These are phyloP conservation scores for California macrophylla DNA, from an alignment of 441 rosid genomes.

Conservation along the genomic window DNA sequence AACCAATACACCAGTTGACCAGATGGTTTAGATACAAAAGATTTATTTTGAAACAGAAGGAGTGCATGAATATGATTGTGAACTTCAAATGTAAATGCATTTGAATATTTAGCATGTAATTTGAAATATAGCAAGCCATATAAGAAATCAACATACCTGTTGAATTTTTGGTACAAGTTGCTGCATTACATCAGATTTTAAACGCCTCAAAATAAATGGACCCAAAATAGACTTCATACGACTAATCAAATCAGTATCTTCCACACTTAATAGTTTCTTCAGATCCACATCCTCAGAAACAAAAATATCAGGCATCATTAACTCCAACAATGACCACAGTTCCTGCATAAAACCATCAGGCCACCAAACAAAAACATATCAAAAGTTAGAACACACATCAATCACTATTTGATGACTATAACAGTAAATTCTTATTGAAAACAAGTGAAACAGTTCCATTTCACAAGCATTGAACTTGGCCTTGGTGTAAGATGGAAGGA, in stretches of 20 bases:
- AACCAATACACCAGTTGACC: neutral
- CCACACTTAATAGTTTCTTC: constrained; percentile 74
- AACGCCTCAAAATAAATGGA: constrained; percentile 87
- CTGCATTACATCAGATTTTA: constrained; percentile 95
- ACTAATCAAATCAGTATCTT: constrained; percentile 67
- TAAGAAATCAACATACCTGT: constrained; percentile 33
- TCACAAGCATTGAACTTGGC: too few species aligned
- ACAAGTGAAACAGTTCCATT: neutral
- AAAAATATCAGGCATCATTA: constrained; percentile 93
- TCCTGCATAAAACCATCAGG: constrained; percentile 41
- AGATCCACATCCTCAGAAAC: constrained; percentile 81
- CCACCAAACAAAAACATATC: constrained; percentile 18
- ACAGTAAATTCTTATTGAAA: neutral
- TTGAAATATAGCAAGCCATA: neutral
- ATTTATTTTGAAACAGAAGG: neutral
- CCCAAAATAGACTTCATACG: constrained; percentile 92
- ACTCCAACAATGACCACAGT: constrained; percentile 88
- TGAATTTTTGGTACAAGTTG: constrained; percentile 93
- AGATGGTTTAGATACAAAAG: neutral
- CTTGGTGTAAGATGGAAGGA: too few species aligned
- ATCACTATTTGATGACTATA: neutral
- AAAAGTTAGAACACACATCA: neutral
- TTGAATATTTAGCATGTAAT: constrained; percentile 8
- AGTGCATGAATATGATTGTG: neutral
- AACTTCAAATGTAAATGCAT: constrained; percentile 12